Evolutionary conservation across 441 rosid species (phyloP), one percentile per base, ranked within the genome.

Genomic region (Biscutella laevigata): DNA sequence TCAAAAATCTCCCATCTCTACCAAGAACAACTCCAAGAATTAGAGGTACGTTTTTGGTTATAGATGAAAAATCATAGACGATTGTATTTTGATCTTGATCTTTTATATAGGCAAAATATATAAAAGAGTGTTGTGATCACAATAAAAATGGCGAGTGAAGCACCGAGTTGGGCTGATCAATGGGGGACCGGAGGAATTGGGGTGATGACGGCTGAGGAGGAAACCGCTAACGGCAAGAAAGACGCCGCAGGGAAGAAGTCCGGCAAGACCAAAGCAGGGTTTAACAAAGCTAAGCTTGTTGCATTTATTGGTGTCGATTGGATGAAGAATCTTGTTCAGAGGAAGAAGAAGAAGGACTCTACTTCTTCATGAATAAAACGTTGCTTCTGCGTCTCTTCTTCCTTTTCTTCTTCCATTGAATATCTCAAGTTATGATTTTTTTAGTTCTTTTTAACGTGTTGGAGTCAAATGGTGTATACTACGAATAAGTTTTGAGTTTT

Each of bases 151-250:
- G 83, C 76, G 9, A 76, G 75, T 43, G 90, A 79, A 30, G 87
- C 89, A 41, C 92, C 84, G 0, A 88, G 92, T 75, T 88, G 95
- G 95, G 97, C 95, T 6, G 97, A 88, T 70, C 97, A 85, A 56
- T 88, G 97, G 95, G 97, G 95, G 5, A 72, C 79, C 1, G 97
- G 95, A 17, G 97, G 97, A 6, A 46, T 83, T 26, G 95, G 95
- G 8, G 88, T 81, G 20, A 71, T 81, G 61, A 74, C 45, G 4
- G 70, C 45, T 3, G 77, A 72, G 25, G 83, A 73, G 0, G 80
- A 77, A 3, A 56, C 43, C 30, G 2, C 57, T 6, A 51, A 67
- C 14, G 43, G 63, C 36, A 69, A 72, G 26, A 70, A 69, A 32
- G 80, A 78, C 2, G 51, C 26, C 57, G 36, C 26, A 6, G 54